A percentile compares a stretch with the other conserved stretches of the same genome.
Conservation (phyloP, 2,329 filamentous ascomycete genomes). For the Geosmithia putterillii region DNA sequence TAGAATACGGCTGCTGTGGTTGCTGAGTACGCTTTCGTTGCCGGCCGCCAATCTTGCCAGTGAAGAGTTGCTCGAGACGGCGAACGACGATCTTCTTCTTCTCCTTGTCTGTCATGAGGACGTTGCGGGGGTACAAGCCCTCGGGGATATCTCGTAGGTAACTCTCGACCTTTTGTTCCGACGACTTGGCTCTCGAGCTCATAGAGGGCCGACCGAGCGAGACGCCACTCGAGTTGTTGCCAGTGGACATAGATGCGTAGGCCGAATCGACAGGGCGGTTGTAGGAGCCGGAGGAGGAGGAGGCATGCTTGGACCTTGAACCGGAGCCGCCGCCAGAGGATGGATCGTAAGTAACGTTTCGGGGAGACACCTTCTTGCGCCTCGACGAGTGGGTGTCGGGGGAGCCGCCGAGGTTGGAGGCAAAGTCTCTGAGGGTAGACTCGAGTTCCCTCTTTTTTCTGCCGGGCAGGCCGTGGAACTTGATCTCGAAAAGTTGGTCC, state of each 20-base stretch:
- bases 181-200: constrained; percentile 23
- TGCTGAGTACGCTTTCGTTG: constrained; percentile 4
- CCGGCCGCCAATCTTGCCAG: constrained; percentile 46
- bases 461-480: constrained; percentile 60
- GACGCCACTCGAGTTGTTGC: constrained; percentile 28
- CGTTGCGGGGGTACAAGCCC: constrained; percentile 49
- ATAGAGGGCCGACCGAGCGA: constrained; percentile 23
- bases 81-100: constrained; percentile 69
- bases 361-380: constrained; percentile 23
- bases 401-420: constrained; percentile 45
- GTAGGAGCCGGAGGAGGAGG: constrained; percentile 40
- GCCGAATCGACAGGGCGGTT: constrained; percentile 47
- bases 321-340: constrained; percentile 23
- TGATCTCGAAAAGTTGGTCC: constrained; percentile 75
- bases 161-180: constrained; percentile 51
- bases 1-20: neutral
- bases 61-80: constrained; percentile 70
- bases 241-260: constrained; percentile 54
- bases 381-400: constrained; percentile 25
- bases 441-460: constrained; percentile 69
- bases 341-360: constrained; percentile 20
- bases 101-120: constrained; percentile 55
- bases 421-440: constrained; percentile 58
- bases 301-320: constrained; percentile 37
- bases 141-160: constrained; percentile 64